A percentile compares a stretch with the other conserved stretches of the same genome.
Conservation (phyloP, 1,284 basidiomycete species). For the Sanghuangporus baumii region DNA sequence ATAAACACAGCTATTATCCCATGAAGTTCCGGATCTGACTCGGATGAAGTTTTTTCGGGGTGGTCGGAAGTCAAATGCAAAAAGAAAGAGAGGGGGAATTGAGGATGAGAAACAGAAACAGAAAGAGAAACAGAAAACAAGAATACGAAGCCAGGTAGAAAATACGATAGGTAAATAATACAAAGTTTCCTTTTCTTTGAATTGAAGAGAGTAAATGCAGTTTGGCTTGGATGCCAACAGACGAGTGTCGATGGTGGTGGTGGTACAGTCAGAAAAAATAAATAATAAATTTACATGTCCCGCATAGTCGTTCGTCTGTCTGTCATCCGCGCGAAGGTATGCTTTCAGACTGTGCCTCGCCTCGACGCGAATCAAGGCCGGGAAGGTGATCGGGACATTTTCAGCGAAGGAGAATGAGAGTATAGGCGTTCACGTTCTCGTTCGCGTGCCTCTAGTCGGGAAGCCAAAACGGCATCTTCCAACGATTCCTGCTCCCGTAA, state of each 20-base stretch:
- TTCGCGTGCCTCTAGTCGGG: not conserved
- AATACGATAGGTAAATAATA: slow-evolving; percentile 11
- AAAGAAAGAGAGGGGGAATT: not conserved
- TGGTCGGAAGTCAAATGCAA: not conserved
- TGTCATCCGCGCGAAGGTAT: not conserved
- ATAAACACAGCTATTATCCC: not conserved
- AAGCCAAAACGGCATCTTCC: slow-evolving; percentile 2
- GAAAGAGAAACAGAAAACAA: not conserved
- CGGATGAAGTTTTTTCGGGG: slow-evolving; percentile 3
- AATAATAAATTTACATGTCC: slow-evolving; percentile 6
- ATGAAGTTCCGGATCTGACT: not conserved
- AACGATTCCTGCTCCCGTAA: slow-evolving; percentile 11
- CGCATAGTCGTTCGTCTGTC: not conserved
- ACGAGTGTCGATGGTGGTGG: slow-evolving; percentile 4
- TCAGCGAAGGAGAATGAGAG: not conserved
- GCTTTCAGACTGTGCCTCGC: not conserved
- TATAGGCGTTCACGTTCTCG: not conserved
- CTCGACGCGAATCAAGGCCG: not conserved
- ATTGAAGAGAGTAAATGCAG: not conserved
- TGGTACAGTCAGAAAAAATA: not conserved
- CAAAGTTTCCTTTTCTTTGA: not conserved
- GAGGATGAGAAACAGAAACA: not conserved
- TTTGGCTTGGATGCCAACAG: not conserved
- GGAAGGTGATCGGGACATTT: not conserved
- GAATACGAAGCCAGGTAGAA: not conserved